Base-by-base conservation (phyloP, 805 yeast species). In the Yarrowia yakushimensis region DNA sequence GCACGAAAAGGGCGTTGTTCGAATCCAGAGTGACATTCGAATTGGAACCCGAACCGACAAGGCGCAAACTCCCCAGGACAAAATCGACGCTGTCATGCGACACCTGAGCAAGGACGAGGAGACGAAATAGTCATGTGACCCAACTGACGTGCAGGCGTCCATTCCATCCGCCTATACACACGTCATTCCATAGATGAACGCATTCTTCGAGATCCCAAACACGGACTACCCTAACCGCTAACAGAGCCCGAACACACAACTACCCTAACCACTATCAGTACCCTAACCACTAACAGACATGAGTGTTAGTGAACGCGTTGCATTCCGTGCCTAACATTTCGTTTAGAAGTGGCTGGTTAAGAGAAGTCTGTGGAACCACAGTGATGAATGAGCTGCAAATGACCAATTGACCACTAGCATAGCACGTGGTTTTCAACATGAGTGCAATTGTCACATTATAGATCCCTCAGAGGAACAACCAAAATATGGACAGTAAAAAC, bases 21-120 rank as follows among this genome's bases (percentile, higher is more conserved):
- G 97, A 71, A 84, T 90, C 60, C 97, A 91, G 71, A 84, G 90
- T 65, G 96, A 90, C 68, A 87, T 90, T 63, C 78, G 97, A 70
- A 85, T 90, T 36, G 97, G 97, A 8, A 88, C 96, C 3, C 73
- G 96, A 75, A 83, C 81, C 42, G 96, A 88, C 70, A 88, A 88
- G 74, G 69, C 69, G 13, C 96, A 88, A 71, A 78, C 83, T 18
- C 89, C 92, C 0, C 81, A 81, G 66, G 94, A 88, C 66, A 89
- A 88, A 71, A 80, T 88, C 37, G 82, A 82, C 67, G 77, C 82
- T 54, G 94, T 88, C 3, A 55, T 52, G 59, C 59, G 59, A 52
- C 59, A 36, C n/a, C 43, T 52, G 17, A 25, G 43, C 23, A 36
- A 52, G 43, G 59, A 52, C 25, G 42, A 48, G 39, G 28, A 20